Percentiles rank a stretch among this genome's conserved stretches.
These are phyloP conservation scores for Jatropha podagrica DNA, from an alignment of 441 rosid genomes.

Conservation along the genomic window DNA sequence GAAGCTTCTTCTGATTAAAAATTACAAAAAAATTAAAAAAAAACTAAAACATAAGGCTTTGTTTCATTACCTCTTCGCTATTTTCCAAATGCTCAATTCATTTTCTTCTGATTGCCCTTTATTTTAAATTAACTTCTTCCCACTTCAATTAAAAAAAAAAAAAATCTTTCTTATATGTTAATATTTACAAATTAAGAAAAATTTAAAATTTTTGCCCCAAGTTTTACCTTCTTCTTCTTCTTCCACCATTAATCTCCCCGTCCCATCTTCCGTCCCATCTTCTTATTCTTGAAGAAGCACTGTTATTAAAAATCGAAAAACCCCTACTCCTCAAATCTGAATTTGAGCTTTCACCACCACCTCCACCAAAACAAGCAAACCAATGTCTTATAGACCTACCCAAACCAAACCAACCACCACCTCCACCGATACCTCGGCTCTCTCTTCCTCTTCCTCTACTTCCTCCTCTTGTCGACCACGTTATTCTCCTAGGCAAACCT, in stretches of 20 bases:
- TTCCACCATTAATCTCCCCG: slow-evolving; percentile 20
- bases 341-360: slow-evolving; percentile 34
- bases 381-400: slow-evolving; percentile 51
- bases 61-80: not conserved
- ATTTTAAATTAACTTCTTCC: not conserved
- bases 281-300: slow-evolving; percentile 20
- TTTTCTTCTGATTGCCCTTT: not conserved
- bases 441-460: slow-evolving; percentile 20
- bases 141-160: not conserved
- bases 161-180: not conserved
- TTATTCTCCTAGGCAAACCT: slow-evolving; percentile 63
- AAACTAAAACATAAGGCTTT: not conserved
- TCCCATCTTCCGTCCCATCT: slow-evolving; percentile 27
- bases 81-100: not conserved
- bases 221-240: slow-evolving; percentile 28
- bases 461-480: slow-evolving; percentile 58
- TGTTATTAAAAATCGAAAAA: slow-evolving; percentile 26
- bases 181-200: slow-evolving; percentile 14
- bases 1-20: not conserved
- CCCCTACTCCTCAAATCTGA: slow-evolving; percentile 29
- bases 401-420: slow-evolving; percentile 36
- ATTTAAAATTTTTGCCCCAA: not conserved
- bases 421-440: not conserved
- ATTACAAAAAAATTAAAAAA: not conserved
- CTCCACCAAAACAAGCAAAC: slow-evolving; percentile 64